Base-by-base conservation (phyloP, 1,284 basidiomycete genomes). In the Cryptococcus deneoformans region DNA sequence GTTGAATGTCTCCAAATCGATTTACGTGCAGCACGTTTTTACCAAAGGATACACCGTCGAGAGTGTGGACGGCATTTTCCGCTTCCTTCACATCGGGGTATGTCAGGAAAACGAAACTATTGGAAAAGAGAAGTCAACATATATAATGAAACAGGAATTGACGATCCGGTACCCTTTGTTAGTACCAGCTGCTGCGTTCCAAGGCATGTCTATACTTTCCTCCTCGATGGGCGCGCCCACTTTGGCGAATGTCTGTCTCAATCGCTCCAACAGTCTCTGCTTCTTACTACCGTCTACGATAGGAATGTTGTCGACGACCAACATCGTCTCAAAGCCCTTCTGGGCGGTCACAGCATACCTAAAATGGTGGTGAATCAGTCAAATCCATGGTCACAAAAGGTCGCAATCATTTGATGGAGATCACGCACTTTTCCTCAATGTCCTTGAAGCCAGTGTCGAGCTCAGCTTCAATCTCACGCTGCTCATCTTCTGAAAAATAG, bases 11-110 rank as follows among this genome's bases (percentile, higher is more conserved):
- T 52, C 87, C 86, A 76, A 99, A 97, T 62, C 87, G 87, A 80
- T 94, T 94, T 69, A 96, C 82, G 69, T 84, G 83, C 79, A 99
- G 94, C 2, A 86, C 88, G 80, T 98, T 94, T 94, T 87, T 93
- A 65, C 92, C 84, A 77, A 99, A 99, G 35, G 87, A 86, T 75
- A 90, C 86, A 44, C 89, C 87, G 74, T 99, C 84, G 80, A 99
- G 85, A 29, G 84, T 83, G 35, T 83, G 82, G 56, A 94, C 82
- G 39, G 94, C 93, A 60, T 87, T 82, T 57, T 85, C 83, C 11
- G 95, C 95, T 71, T 94, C 88, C 54, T 91, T 87, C 20, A 83
- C 81, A 59, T 83, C 88, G 54, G 86, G 86, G 77, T 94, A 88
- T 67, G 97, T 93, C 60, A 98, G 80, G 76, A 99, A 98, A 59